Percentiles rank a stretch among this genome's conserved stretches.
These are phyloP conservation scores for Cladophialophora immunda DNA, from an alignment of 2,329 filamentous ascomycete species.

Conservation along the genomic window DNA sequence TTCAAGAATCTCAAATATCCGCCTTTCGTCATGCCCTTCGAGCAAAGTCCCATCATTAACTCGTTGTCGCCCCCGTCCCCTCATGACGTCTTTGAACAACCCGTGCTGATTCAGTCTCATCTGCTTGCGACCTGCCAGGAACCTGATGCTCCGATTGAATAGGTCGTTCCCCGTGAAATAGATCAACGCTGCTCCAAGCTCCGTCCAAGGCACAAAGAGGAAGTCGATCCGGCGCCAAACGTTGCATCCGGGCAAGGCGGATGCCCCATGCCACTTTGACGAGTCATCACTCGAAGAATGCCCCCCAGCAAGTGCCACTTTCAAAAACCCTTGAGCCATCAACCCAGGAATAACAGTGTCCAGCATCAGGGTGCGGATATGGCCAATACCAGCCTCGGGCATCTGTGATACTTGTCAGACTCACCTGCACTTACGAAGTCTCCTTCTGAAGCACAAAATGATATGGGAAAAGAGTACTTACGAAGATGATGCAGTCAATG, in stretches of 20 bases:
- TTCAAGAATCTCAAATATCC: slow-evolving; percentile 81
- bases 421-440: neutral
- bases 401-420: neutral
- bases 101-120: slow-evolving; percentile 88
- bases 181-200: slow-evolving; percentile 85
- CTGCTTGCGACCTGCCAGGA: slow-evolving; percentile 79
- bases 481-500: slow-evolving; percentile 85
- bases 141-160: slow-evolving; percentile 85
- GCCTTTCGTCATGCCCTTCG: slow-evolving; percentile 77
- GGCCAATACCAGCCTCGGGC: slow-evolving; percentile 62
- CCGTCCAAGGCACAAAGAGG: slow-evolving; percentile 78
- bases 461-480: slow-evolving; percentile 43
- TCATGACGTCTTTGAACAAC: slow-evolving; percentile 75
- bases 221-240: slow-evolving; percentile 86
- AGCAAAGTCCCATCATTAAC: slow-evolving; percentile 73
- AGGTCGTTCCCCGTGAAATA: slow-evolving; percentile 97
- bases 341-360: slow-evolving; percentile 70
- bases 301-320: slow-evolving; percentile 69
- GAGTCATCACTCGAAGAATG: slow-evolving; percentile 65
- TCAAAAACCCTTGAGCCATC: slow-evolving; percentile 70
- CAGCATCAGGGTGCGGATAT: slow-evolving; percentile 70
- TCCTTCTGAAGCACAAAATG: neutral
- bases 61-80: slow-evolving; percentile 66
- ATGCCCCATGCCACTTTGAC: slow-evolving; percentile 90
- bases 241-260: slow-evolving; percentile 67